These are phyloP conservation scores for Trypanosoma avium DNA, from an alignment of 208 protist genomes.

Conservation along the genomic window DNA sequence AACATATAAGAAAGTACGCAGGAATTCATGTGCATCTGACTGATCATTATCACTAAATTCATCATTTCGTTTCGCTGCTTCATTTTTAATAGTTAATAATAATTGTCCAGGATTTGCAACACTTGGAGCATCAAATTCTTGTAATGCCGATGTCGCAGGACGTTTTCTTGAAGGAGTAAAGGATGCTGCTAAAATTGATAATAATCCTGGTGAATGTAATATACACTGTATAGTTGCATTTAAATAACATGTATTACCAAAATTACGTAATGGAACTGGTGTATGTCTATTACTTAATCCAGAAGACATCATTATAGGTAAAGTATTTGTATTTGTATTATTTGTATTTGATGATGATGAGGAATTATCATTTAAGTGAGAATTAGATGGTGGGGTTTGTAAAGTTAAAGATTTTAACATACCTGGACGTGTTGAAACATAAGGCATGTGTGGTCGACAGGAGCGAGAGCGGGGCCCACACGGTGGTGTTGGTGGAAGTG, in stretches of 20 bases:
- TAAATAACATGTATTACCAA: slow-evolving; percentile 97
- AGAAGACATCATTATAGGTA: background rate
- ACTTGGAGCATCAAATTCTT: slow-evolving; percentile 32
- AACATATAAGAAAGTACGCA: slow-evolving; percentile 81
- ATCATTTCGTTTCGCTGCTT: slow-evolving; percentile 61
- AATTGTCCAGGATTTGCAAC: slow-evolving; percentile 19
- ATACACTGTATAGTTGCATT: slow-evolving; percentile 95
- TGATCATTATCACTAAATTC: slow-evolving; percentile 78
- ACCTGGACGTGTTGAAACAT: too few relatives aligned
- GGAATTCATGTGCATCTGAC: slow-evolving; percentile 91
- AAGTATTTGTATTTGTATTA: background rate
- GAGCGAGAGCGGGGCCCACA: too few relatives aligned
- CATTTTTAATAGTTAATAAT: slow-evolving; percentile 58
- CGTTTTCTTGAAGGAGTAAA: slow-evolving; percentile 7
- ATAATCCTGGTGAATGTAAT: slow-evolving; percentile 51
- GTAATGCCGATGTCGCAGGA: slow-evolving; percentile 42
- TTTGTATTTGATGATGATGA: background rate
- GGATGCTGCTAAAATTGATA: slow-evolving; percentile 30
- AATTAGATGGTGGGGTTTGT: too few relatives aligned
- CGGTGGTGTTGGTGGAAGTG: too few relatives aligned
- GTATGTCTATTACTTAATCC: background rate
- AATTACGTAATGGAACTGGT: slow-evolving; percentile 74
- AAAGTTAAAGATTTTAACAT: too few relatives aligned
- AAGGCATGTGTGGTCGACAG: too few relatives aligned
- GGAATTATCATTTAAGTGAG: too few relatives aligned